phyloP scores from a whole-genome alignment of 2,329 filamentous ascomycete species.

The Apiospora hydei region DNA sequence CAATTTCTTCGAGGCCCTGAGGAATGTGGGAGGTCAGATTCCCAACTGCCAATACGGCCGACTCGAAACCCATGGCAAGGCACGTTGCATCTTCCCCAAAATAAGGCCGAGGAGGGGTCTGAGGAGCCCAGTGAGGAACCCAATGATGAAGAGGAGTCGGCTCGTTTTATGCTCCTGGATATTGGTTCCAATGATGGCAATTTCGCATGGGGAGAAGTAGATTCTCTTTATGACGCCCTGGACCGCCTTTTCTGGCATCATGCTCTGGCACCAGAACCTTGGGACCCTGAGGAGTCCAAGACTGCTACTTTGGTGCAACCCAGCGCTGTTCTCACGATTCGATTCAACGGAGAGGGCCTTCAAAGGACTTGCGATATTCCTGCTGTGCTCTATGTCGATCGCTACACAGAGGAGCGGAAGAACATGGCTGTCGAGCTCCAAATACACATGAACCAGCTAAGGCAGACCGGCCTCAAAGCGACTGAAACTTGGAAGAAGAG shows the following conservation, averaged over 20 bases:
- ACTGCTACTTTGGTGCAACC: conserved; percentile 54
- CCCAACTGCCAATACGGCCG: not conserved
- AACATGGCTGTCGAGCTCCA: conserved; percentile 56
- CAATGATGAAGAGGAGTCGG: conserved; percentile 46
- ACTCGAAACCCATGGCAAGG: conserved; percentile 7
- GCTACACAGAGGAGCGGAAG: conserved; percentile 55
- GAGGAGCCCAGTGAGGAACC: conserved; percentile 34
- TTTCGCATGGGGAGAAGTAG: conserved; percentile 47
- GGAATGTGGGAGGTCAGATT: conserved; percentile 24
- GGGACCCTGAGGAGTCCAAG: conserved; percentile 44
- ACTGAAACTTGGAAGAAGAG: conserved; percentile 32
- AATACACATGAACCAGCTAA: conserved; percentile 38
- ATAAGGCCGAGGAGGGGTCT: not conserved
- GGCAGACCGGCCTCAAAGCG: conserved; percentile 34
- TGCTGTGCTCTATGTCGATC: conserved; percentile 59
- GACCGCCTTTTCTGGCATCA: conserved; percentile 58
- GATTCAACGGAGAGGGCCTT: conserved; percentile 51
- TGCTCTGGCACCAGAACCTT: conserved; percentile 45
- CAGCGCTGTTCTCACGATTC: conserved; percentile 59
- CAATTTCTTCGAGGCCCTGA: conserved; percentile 44
- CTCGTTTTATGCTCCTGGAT: conserved; percentile 51
- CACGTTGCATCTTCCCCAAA: not conserved
- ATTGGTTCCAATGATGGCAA: conserved; percentile 28
- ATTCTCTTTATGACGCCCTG: conserved; percentile 55
- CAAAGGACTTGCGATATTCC: conserved; percentile 58